Base-by-base conservation (phyloP, 2,329 filamentous ascomycete species). In the Xylariaceae sp. region DNA sequence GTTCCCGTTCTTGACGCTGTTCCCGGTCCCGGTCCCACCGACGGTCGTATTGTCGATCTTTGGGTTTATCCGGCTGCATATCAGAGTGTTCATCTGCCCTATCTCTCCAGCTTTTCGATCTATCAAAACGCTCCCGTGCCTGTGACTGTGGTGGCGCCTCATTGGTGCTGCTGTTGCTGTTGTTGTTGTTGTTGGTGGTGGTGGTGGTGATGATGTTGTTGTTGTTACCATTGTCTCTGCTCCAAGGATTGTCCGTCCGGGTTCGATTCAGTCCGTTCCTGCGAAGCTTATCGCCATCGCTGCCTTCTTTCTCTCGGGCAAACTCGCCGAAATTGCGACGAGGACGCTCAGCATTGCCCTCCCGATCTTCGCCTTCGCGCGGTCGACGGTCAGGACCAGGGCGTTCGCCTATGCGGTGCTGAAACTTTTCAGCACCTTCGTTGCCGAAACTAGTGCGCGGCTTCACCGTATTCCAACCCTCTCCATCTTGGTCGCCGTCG, bases 401-500 rank as follows among this genome's bases (percentile, higher is more conserved):
- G 39, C 78, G 73, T 4, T 72, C 78, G 39, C 81, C 81, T 80
- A 85, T 84, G 56, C 81, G 80, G 48, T 83, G 83, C 53, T 83
- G 80, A 60, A 88, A 87, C 51, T 85, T 80, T 69, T 89, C 86
- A 58, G 85, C 84, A 41, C 87, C 86, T 57, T 89, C 86, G 53
- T 83, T 78, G 19, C 86, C 84, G 66, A 88, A 85, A 66, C 84
- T 90, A 75, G 87, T 88, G 61, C 86, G 83, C 30, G 86, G 83
- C 65, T 88, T 88, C 39, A 87, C 84, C 30, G 79, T 85, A 62
- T 81, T 88, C 88, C 87, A 90, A 49, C 86, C 85, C 52, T 91
- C 87, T 58, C 75, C 79, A 53, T 88, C 86, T 57, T 77, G 76
- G 40, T 85, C 82, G 45, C 71, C 74, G 47, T 80, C 78, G 29